Base-by-base conservation (phyloP, 805 yeast species). In the Suhomyces sp. region DNA sequence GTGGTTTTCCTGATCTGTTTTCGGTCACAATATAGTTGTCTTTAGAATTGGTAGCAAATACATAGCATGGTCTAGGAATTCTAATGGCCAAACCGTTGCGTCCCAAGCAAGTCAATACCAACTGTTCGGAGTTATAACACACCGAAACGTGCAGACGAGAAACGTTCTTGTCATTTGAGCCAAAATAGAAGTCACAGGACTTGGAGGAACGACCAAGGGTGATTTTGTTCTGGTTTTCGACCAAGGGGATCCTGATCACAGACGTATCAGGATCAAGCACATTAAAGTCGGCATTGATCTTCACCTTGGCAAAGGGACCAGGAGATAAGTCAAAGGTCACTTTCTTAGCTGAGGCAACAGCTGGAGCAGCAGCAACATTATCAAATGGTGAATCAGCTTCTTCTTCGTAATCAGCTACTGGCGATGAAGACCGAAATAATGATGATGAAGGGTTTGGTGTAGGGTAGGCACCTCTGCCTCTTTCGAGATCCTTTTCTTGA, bases 51-150 rank as follows among this genome's bases (percentile, higher is more conserved):
- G 56, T 47, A 4, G 53, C 50, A 34, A 42, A 48, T 12, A 68
- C 66, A 11, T 50, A 47, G 35, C 72, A 68, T 12, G 61, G 49
- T 35, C 56, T 60, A 0, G 95, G 93, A 25, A 87, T 73, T 4
- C 74, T 68, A 13, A 88, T 74, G 7, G 75, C 71, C 33, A 85
- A 63, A 8, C 97, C 96, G 56, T 91, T 91, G 61, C 79, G 75
- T 3, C 98, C 97, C 36, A 78, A 57, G 58, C 97, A 91, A 28
- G 74, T 74, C 33, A 91, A 55, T 11, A 61, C 65, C 28, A 87
- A 56, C 21, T 73, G 63, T 8, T 56, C 54, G 1, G 64, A 47
- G 19, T 65, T 53, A 52, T 74, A 79, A 17, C 70, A 62, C 2
- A 83, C 51, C 11, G 63, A 58, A 33, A 81, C 69, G 57, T 86